Evolutionary conservation across 345 rosid genomes (phyloP).

Genomic region (Eucalyptus cloeziana): DNA sequence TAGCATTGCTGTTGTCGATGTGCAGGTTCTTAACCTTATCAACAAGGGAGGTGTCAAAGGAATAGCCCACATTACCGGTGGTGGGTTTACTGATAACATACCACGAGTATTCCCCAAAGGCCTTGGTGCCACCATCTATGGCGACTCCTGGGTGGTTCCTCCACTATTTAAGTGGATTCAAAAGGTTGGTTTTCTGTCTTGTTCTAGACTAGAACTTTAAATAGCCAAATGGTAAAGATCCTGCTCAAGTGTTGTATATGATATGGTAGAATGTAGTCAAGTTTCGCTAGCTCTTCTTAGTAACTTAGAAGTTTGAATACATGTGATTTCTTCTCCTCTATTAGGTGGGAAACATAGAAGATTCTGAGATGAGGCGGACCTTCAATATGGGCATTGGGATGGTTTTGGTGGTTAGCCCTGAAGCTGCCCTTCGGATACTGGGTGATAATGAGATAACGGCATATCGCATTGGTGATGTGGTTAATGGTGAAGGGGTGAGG

Average conservation of each 20-base stretch:
- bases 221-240: background rate
- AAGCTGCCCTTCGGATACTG: constrained; percentile 47
- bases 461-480: constrained; percentile 65
- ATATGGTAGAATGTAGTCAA: background rate
- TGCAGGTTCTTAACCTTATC: constrained; percentile 68
- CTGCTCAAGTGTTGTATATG: background rate
- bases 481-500: constrained; percentile 53
- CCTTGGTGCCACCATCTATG: constrained; percentile 58
- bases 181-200: constrained; percentile 31
- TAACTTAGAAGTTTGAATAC: background rate
- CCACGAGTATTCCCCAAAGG: constrained; percentile 80
- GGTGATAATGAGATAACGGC: constrained; percentile 32
- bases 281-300: background rate
- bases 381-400: constrained; percentile 94
- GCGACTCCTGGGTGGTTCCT: constrained; percentile 70
- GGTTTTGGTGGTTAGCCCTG: constrained; percentile 63
- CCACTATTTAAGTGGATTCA: constrained; percentile 84
- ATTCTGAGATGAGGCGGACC: constrained; percentile 79
- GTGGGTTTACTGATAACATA: constrained; percentile 73
- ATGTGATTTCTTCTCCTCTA: background rate
- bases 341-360: constrained; percentile 74
- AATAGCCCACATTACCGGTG: constrained; percentile 89
- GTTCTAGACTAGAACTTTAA: background rate
- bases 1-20: background rate
- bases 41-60: constrained; percentile 87